Evolutionary conservation across 768 basidiomycete species (phyloP).

Genomic region (Mycena epipterygia): DNA sequence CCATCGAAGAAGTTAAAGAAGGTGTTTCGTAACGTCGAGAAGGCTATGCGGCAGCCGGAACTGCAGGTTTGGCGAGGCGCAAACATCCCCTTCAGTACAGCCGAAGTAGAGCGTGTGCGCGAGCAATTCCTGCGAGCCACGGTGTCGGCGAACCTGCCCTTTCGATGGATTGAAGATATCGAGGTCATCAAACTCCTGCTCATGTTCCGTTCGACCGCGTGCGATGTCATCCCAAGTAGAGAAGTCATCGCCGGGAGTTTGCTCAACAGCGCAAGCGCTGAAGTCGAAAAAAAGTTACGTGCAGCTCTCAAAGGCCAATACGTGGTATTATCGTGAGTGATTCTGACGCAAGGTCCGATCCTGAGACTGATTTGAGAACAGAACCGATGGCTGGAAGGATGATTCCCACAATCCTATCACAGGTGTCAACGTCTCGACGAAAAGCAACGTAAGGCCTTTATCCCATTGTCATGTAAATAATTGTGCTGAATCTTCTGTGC

Average conservation of each 20-base stretch:
- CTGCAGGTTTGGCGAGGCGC: slow-evolving; percentile 44
- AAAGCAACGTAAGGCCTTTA: slow-evolving; percentile 37
- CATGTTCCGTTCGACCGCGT: slow-evolving; percentile 43
- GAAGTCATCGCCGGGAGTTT: slow-evolving; percentile 39
- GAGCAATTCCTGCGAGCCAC: slow-evolving; percentile 44
- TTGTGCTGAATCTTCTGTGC: neutral
- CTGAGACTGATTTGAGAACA: neutral
- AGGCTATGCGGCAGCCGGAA: slow-evolving; percentile 36
- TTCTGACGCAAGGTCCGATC: too few relatives aligned
- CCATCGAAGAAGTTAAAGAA: slow-evolving; percentile 26
- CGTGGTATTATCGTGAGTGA: slow-evolving; percentile 25
- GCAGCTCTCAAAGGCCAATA: slow-evolving; percentile 27
- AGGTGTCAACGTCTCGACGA: slow-evolving; percentile 41
- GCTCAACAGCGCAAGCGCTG: slow-evolving; percentile 32
- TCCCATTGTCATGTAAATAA: neutral
- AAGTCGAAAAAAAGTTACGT: slow-evolving; percentile 32
- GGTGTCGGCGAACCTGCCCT: slow-evolving; percentile 45
- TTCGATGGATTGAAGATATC: slow-evolving; percentile 44
- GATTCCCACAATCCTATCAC: slow-evolving; percentile 37
- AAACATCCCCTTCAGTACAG: slow-evolving; percentile 41
- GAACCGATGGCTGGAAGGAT: slow-evolving; percentile 47
- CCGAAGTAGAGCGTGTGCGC: slow-evolving; percentile 34
- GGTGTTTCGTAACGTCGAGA: slow-evolving; percentile 38
- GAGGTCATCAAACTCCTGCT: slow-evolving; percentile 45
- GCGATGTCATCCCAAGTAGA: slow-evolving; percentile 37